Percentiles rank a stretch among this genome's conserved stretches.
Evolutionary conservation across 2,329 filamentous ascomycete genomes (phyloP).

Genomic region (Cercospora canescens): DNA sequence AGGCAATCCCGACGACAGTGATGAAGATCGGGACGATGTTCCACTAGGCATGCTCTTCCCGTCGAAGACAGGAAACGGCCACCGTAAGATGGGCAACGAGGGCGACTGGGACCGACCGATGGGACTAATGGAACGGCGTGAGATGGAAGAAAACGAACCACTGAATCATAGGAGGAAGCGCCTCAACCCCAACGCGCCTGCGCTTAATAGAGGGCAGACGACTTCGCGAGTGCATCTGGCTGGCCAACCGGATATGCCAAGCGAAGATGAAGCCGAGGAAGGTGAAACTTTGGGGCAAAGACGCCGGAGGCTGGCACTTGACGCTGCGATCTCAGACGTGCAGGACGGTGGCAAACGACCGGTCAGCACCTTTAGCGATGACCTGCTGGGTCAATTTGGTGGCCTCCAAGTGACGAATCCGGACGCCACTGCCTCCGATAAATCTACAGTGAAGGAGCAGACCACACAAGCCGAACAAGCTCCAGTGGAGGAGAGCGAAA

Average conservation of each 20-base stretch:
- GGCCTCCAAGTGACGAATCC: slow-evolving; percentile 47
- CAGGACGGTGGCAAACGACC: slow-evolving; percentile 31
- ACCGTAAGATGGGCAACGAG: slow-evolving; percentile 43
- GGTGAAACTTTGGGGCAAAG: slow-evolving; percentile 68
- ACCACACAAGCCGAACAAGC: slow-evolving; percentile 11
- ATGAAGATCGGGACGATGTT: slow-evolving; percentile 71
- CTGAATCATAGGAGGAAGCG: slow-evolving; percentile 74
- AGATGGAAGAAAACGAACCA: slow-evolving; percentile 91
- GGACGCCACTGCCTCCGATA: slow-evolving; percentile 36
- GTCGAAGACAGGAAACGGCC: slow-evolving; percentile 55
- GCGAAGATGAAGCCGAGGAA: slow-evolving; percentile 42
- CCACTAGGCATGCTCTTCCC: slow-evolving; percentile 81
- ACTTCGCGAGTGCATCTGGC: slow-evolving; percentile 30
- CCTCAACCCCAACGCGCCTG: slow-evolving; percentile 43
- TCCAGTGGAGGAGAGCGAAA: slow-evolving; percentile 60
- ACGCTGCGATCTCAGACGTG: slow-evolving; percentile 44
- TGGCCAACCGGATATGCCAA: slow-evolving; percentile 30
- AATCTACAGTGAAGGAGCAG: slow-evolving; percentile 23
- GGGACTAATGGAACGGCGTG: slow-evolving; percentile 75
- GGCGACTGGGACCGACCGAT: slow-evolving; percentile 61
- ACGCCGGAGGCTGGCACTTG: slow-evolving; percentile 60
- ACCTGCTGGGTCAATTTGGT: slow-evolving; percentile 67
- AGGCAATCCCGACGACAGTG: slow-evolving; percentile 48
- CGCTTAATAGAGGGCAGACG: slow-evolving; percentile 20
- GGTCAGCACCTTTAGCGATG: slow-evolving; percentile 66